These are phyloP conservation scores for Withania somnifera DNA, from an alignment of 305 asterid genomes.

Conservation along the genomic window DNA sequence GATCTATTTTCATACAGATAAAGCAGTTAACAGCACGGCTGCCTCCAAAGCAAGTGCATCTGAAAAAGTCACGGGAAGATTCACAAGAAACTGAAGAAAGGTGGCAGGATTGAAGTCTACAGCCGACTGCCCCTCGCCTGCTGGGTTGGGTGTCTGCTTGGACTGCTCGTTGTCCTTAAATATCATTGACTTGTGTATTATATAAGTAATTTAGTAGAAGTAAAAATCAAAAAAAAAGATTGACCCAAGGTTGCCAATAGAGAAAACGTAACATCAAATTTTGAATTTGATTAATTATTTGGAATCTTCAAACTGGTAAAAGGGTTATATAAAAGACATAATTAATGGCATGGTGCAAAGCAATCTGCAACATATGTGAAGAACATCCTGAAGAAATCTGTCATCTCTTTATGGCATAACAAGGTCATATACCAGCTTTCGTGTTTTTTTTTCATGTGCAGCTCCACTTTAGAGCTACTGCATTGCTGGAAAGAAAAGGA, in stretches of 20 bases:
- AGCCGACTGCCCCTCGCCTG: not conserved
- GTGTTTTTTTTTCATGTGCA: not conserved
- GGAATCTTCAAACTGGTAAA: not conserved
- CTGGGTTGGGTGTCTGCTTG: not conserved
- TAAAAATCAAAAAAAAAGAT: not conserved
- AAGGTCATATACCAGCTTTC: not conserved
- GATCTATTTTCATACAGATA: not conserved
- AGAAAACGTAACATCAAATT: not conserved
- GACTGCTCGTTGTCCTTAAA: not conserved
- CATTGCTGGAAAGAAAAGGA: not conserved
- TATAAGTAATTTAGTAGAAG: not conserved
- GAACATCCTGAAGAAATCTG: not conserved
- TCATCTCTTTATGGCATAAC: not conserved
- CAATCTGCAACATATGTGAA: not conserved
- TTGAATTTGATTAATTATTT: not conserved
- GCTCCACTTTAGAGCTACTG: not conserved
- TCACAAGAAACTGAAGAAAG: not conserved
- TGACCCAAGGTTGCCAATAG: not conserved
- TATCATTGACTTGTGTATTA: not conserved
- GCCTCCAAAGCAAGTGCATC: not conserved
- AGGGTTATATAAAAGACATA: not conserved
- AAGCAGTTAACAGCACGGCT: not conserved
- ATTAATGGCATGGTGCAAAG: not conserved
- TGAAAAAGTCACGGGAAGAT: not conserved
- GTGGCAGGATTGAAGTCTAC: not conserved